phyloP scores from a whole-genome alignment of 352 stramenopile species.

The Pythium brachiatum region DNA sequence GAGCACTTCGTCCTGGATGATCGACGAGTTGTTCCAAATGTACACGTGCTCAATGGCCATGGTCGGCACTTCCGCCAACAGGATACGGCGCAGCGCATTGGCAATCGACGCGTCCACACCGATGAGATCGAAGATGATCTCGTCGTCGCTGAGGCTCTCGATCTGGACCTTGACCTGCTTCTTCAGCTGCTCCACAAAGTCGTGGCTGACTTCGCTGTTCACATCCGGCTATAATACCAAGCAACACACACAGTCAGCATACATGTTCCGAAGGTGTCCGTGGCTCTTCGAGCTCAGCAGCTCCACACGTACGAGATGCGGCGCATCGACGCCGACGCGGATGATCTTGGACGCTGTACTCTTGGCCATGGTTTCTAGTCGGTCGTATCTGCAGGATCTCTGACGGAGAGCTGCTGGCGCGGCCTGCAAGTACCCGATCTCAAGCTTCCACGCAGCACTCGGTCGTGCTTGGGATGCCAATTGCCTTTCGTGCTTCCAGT shows the following conservation, averaged over 20 bases:
- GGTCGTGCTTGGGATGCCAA: constrained; percentile 20
- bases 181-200: constrained; percentile 82
- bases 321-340: constrained; percentile 67
- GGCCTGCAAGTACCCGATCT: not conserved
- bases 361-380: constrained; percentile 57
- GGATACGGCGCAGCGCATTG: constrained; percentile 90
- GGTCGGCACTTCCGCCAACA: constrained; percentile 90
- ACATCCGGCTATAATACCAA: constrained; percentile 57
- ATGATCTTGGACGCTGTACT: constrained; percentile 62
- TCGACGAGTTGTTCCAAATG: constrained; percentile 93
- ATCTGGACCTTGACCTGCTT: constrained; percentile 86
- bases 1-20: constrained; percentile 93
- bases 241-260: not conserved
- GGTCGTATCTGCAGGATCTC: constrained; percentile 9
- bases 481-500: constrained; percentile 24
- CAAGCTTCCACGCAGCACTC: constrained; percentile 15
- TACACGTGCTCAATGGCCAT: constrained; percentile 95
- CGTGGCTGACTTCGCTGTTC: constrained; percentile 67
- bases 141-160: constrained; percentile 76
- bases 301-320: constrained; percentile 60
- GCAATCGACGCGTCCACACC: constrained; percentile 91
- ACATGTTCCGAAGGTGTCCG: not conserved
- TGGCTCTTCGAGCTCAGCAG: not conserved
- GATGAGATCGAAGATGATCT: constrained; percentile 92
- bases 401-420: not conserved